A percentile compares a stretch with the other conserved stretches of the same genome.
These are phyloP conservation scores for Blastomyces gilchristii DNA, from an alignment of 2,329 filamentous ascomycete genomes.

Conservation along the genomic window DNA sequence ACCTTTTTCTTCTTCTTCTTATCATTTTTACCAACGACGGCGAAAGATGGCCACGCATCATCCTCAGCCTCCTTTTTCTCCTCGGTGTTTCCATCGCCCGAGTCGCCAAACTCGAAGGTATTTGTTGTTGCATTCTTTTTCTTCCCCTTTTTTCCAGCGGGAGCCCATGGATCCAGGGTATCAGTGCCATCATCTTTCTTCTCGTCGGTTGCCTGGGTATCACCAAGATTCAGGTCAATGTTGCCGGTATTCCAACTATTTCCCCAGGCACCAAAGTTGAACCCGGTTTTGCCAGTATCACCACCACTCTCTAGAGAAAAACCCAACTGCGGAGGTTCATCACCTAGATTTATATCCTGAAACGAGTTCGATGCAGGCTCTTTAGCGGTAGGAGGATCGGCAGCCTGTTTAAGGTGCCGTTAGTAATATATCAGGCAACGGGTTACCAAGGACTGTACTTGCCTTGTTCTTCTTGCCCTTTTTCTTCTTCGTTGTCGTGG, in stretches of 20 bases:
- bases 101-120: slow-evolving; percentile 37
- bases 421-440: neutral
- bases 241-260: slow-evolving; percentile 48
- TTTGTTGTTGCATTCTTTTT: slow-evolving; percentile 22
- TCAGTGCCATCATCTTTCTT: slow-evolving; percentile 19
- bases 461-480: slow-evolving; percentile 42
- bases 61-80: slow-evolving; percentile 29
- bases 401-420: slow-evolving; percentile 16
- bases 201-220: slow-evolving; percentile 23
- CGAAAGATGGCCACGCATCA: slow-evolving; percentile 30
- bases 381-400: slow-evolving; percentile 26
- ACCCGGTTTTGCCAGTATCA: slow-evolving; percentile 30
- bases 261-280: slow-evolving; percentile 50
- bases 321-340: slow-evolving; percentile 48
- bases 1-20: slow-evolving; percentile 38
- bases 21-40: slow-evolving; percentile 20
- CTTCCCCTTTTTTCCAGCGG: slow-evolving; percentile 28
- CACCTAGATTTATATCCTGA: slow-evolving; percentile 58
- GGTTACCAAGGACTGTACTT: neutral
- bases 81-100: slow-evolving; percentile 36
- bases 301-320: slow-evolving; percentile 44
- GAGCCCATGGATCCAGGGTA: slow-evolving; percentile 32
- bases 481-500: slow-evolving; percentile 44
- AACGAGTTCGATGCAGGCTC: slow-evolving; percentile 44
- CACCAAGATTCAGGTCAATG: slow-evolving; percentile 32